Evolutionary conservation across 805 yeast species (phyloP), one percentile per base, ranked within the genome.

Genomic region (Naumovozyma castellii): DNA sequence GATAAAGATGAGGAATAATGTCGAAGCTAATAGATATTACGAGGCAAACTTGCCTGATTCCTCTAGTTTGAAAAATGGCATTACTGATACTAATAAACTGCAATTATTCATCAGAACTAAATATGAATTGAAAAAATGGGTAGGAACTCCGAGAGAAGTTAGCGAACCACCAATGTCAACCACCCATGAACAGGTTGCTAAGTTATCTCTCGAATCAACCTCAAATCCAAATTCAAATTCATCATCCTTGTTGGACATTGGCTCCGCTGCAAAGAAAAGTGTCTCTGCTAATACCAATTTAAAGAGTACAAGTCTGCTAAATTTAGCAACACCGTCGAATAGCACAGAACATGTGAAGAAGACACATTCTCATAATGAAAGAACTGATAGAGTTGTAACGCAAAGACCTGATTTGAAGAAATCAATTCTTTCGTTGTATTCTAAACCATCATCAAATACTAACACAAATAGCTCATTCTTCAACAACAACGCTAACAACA

Each of bases 51-150:
- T 88, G 43, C 43, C 49, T 2, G 49, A 43, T 5, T 29, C 32
- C 5, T 29, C 32, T 13, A n/a, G 13, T 13, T 29, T 29, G 15
- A 29, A n/a, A 13, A 29, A 29, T 5, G 32, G 32, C 5, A 29
- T 29, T 8, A 29, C 8, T 29, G 87, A 87, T 58, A 85, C 80
- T 18, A 66, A 81, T 51, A 86, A 87, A 62, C 76, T 92, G 51
- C 94, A 82, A 48, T 86, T 82, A 59, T 92, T 87, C 61, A 87
- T 92, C 41, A 73, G 92, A 51, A 87, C 95, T 9, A 92, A 92
- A 61, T 92, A 92, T 59, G 97, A 87, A 49, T 58, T 81, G 65
- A 85, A 80, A 62, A 83, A 88, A 54, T 92, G 98, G 98, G 78
- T 73, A 2, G 53, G 94, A 80, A 29, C 32, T 9, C 13, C 5